phyloP scores from a whole-genome alignment of 305 asterid genomes.

The Fraxinus floribunda region DNA sequence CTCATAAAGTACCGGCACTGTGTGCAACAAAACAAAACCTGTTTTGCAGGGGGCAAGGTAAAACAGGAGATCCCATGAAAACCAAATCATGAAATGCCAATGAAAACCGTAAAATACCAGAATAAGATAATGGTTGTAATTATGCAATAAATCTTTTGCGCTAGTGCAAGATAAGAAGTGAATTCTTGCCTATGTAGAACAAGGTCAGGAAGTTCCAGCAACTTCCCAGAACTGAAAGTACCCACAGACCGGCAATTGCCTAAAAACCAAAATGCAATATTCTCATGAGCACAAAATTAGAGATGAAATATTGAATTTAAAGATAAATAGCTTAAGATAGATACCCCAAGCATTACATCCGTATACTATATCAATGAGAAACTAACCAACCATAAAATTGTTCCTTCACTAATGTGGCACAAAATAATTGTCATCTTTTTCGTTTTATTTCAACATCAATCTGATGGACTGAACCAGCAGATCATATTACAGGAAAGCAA shows the following conservation, averaged over 20 bases:
- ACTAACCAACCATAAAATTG: neutral
- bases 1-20: slow-evolving; percentile 75
- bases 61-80: neutral
- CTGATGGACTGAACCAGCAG: neutral
- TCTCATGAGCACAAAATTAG: neutral
- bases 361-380: neutral
- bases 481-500: neutral
- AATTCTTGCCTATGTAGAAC: slow-evolving; percentile 60
- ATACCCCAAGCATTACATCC: neutral
- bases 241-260: slow-evolving; percentile 78
- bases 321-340: neutral
- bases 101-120: neutral
- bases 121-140: neutral
- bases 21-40: slow-evolving; percentile 73
- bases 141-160: neutral
- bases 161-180: neutral
- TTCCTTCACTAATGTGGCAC: neutral
- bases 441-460: neutral
- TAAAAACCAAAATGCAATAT: slow-evolving; percentile 25
- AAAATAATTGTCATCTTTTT: neutral
- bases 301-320: neutral
- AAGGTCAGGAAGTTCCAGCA: slow-evolving; percentile 74
- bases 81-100: neutral
- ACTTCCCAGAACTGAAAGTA: slow-evolving; percentile 63
- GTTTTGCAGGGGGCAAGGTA: neutral